Percentiles rank a stretch among this genome's conserved stretches.
phyloP scores from a whole-genome alignment of 164 flowering plant genomes.

The Vitis rotundifolia region DNA sequence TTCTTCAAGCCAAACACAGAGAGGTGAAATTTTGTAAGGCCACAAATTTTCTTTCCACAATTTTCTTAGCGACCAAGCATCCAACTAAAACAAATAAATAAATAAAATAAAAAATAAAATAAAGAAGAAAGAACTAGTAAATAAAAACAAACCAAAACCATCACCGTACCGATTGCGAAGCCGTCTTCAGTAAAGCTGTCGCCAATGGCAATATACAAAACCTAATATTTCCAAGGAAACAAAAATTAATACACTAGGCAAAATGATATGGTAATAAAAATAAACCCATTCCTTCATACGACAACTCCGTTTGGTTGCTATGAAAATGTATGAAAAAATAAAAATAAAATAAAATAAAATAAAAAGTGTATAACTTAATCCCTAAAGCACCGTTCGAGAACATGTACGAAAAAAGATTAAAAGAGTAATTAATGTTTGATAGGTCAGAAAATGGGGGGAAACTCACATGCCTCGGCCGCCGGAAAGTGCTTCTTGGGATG shows the following conservation, averaged over 20 bases:
- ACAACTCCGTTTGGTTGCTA: too few relatives aligned
- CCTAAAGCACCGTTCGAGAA: too few relatives aligned
- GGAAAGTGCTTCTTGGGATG: constrained; percentile 57
- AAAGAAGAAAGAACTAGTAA: neutral
- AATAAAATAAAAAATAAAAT: neutral
- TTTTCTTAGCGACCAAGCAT: too few relatives aligned
- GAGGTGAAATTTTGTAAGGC: too few relatives aligned
- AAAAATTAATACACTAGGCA: neutral
- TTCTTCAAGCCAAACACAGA: neutral
- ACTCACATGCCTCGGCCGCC: constrained; percentile 67
- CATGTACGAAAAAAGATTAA: neutral
- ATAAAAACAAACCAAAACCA: too few relatives aligned
- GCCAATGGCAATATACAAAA: constrained; percentile 56
- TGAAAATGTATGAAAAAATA: too few relatives aligned
- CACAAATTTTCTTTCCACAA: too few relatives aligned
- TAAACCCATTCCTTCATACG: neutral
- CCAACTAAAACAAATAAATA: neutral
- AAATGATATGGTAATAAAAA: neutral
- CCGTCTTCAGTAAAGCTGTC: constrained; percentile 27
- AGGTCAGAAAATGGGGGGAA: neutral
- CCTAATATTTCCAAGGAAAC: constrained; percentile 17
- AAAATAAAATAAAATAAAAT: too few relatives aligned
- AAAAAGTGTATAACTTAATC: too few relatives aligned
- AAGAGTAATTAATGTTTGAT: neutral
- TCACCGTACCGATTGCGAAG: constrained; percentile 35